Percentiles rank a stretch among this genome's conserved stretches.
Evolutionary conservation across 1,139 yeast genomes (phyloP).

Genomic region (Geotrichum bryndzae): DNA sequence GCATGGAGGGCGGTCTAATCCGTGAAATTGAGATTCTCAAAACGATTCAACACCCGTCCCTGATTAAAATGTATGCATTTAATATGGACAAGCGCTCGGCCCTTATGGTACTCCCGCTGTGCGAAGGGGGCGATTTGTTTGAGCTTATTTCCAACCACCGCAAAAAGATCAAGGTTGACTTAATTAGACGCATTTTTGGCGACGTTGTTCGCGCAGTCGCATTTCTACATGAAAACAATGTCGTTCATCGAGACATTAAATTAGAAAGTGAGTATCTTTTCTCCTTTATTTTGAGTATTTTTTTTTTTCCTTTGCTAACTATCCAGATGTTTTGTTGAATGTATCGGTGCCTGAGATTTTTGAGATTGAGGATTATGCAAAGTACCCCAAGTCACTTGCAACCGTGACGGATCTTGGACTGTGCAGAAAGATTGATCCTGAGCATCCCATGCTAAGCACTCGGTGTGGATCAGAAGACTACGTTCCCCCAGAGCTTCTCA

Average conservation of each 20-base stretch:
- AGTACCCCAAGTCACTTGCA: constrained; percentile 40
- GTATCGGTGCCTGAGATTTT: constrained; percentile 17
- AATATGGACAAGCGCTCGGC: constrained; percentile 33
- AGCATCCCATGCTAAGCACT: constrained; percentile 62
- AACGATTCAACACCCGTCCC: constrained; percentile 39
- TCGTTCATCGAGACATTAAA: constrained; percentile 85
- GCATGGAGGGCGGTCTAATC: constrained; percentile 61
- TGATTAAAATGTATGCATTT: constrained; percentile 39
- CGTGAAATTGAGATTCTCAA: constrained; percentile 41
- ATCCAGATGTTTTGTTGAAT: constrained; percentile 23
- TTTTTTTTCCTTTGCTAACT: neutral
- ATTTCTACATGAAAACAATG: constrained; percentile 60
- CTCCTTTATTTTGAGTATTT: neutral
- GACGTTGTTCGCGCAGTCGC: constrained; percentile 64
- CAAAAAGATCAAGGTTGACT: constrained; percentile 21
- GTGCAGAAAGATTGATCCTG: constrained; percentile 57
- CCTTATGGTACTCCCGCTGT: constrained; percentile 63
- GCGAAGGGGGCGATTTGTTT: constrained; percentile 78
- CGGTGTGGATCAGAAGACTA: constrained; percentile 96
- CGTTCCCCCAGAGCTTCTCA: constrained; percentile 83
- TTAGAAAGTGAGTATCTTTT: constrained; percentile 47
- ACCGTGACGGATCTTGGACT: constrained; percentile 86
- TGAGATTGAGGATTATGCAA: constrained; percentile 10
- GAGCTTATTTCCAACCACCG: constrained; percentile 49
- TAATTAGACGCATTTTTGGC: constrained; percentile 53